Base-by-base conservation (phyloP, 225 moss, liverwort and hornwort species). In the Polytrichum commune region DNA sequence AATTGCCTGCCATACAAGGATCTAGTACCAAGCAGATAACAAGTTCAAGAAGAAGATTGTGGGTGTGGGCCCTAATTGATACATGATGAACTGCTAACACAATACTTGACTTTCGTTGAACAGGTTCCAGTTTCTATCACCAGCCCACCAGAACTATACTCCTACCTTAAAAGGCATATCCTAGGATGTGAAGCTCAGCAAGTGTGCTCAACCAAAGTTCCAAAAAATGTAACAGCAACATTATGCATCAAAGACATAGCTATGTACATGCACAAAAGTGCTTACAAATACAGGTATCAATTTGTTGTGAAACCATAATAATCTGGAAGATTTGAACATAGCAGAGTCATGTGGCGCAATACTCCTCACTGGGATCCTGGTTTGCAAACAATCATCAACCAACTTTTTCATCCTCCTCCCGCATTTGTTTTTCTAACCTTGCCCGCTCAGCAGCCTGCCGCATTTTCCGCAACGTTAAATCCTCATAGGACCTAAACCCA, bases 391-490 rank as follows among this genome's bases (percentile, higher is more conserved):
- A 9, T 29, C 7, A 54, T 69, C 69, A 55, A 55, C 23, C 56
- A 55, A 20, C 69, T 60, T 56, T 80, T 10, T 80, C 62, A 69
- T 89, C 85, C 32, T 70, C 74, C 73, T 85, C 76, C 70, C 79
- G 62, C 69, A 85, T 76, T 29, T 85, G 78, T 68, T 85, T 89
- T 4, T 78, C 79, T 5, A 89, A 56, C 27, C 85, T 73, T 5
- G 80, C 83, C 18, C 89, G 80, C 69, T 85, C 89, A 29, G 85
- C 89, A 24, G 85, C 83, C 72, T 79, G 79, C n/a, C 81, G 76
- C 83, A 89, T 83, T 68, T 86, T 89, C 10, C 8, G 55, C 74
- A 89, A 66, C 28, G 83, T 75, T 0, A 79, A 74, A 58, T 80
- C 76, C 68, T 89, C 86, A 64, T 78, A 84, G 0, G 79, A 56